Evolutionary conservation across 345 rosid species (phyloP).

Genomic region (Murraya koenigii): DNA sequence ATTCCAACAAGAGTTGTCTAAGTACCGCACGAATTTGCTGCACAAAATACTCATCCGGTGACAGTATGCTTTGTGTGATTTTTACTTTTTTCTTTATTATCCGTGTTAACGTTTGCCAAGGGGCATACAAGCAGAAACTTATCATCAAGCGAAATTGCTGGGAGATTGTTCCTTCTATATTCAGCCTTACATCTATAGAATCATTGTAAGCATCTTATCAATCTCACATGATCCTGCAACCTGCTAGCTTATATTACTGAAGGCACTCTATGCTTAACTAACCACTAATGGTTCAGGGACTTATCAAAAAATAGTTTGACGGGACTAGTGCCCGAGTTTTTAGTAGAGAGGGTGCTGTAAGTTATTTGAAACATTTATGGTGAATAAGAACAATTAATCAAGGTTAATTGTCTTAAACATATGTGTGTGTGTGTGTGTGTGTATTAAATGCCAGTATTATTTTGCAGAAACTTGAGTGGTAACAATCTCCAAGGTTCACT

Average conservation of each 20-base stretch:
- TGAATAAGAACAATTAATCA: too few relatives aligned
- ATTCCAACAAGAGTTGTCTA: too few relatives aligned
- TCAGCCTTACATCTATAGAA: neutral
- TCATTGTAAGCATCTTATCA: neutral
- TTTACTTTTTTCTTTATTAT: too few relatives aligned
- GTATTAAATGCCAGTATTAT: too few relatives aligned
- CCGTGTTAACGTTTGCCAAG: neutral
- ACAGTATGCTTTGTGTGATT: too few relatives aligned
- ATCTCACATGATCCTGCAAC: too few relatives aligned
- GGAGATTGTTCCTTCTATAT: neutral
- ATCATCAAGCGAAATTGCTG: neutral
- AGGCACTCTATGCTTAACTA: too few relatives aligned
- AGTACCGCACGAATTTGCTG: too few relatives aligned
- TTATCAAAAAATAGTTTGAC: conserved; percentile 45
- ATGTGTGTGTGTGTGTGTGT: too few relatives aligned
- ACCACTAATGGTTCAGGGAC: conserved; percentile 26
- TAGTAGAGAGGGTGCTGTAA: conserved; percentile 32
- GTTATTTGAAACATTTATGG: neutral
- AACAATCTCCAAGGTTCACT: conserved; percentile 50
- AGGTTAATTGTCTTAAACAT: too few relatives aligned
- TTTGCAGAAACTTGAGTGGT: conserved; percentile 35
- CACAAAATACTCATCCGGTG: too few relatives aligned
- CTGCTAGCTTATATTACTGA: neutral
- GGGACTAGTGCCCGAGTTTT: conserved; percentile 43
- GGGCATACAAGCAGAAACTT: neutral